Base-by-base conservation (phyloP, 768 basidiomycete genomes). In the Hericium erinaceus region DNA sequence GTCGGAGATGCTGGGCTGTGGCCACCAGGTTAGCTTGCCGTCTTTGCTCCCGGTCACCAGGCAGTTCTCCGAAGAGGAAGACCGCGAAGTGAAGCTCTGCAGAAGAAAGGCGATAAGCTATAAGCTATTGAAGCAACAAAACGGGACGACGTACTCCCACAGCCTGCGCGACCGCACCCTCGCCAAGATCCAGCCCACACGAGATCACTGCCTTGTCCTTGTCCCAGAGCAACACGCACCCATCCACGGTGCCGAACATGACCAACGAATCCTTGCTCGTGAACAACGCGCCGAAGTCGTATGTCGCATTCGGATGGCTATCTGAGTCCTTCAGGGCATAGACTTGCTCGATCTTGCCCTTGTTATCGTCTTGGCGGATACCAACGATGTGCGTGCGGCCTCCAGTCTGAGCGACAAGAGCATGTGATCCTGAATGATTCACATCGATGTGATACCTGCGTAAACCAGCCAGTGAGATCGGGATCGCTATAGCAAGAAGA, bases 191-290 rank as follows among this genome's bases (percentile, higher is more conserved):
- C 62, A 87, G 65, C 33, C 80, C 85, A 67, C 80, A 82, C 13
- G 83, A 73, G 24, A 84, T 68, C 2, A 70, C 70, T 11, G 75
- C 79, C 56, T 75, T 80, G 65, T 72, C 73, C 65, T 72, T 76
- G 63, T 87, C 82, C 85, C 86, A 87, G 37, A 82, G 78, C 40
- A 86, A 69, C 28, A 81, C 72, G 66, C 77, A 83, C 18, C 75
- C 76, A 16, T 82, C 80, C 18, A 76, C 69, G 28, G 65, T 71
- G 26, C 84, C 85, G 62, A 80, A 85, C 57, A 87, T 63, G 22
- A 87, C 76, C 8, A 75, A 74, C 60, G 79, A 77, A 15, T 79
- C 81, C 37, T 68, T 62, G 7, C 77, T 75, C 11, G 80, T 76
- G 60, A 85, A 87, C 15, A 80, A 64, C 8, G 81, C 82, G 15